Conservation (phyloP, 2,329 filamentous ascomycete genomes). For the Onygenales sp. region DNA sequence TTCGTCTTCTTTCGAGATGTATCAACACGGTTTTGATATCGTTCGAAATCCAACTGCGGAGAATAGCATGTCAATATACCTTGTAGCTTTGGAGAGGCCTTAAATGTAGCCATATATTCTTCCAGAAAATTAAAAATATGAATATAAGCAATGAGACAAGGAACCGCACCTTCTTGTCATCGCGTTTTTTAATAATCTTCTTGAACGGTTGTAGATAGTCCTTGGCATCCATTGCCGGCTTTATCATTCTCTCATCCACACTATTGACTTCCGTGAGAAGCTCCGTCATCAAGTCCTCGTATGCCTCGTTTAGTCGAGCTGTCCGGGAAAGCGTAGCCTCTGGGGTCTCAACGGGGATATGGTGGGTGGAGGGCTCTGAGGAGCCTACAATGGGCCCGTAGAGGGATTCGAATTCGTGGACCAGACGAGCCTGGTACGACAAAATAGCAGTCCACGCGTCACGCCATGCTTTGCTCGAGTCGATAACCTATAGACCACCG, state of each 20-base stretch:
- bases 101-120: too few species aligned
- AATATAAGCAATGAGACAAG: background rate
- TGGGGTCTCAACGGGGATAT: conserved; percentile 52
- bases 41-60: conserved; percentile 63
- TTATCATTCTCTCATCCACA: conserved; percentile 62
- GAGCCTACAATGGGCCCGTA: conserved; percentile 69
- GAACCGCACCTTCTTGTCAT: conserved; percentile 57
- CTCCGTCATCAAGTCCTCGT: conserved; percentile 61
- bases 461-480: conserved; percentile 65
- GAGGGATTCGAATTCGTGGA: conserved; percentile 59
- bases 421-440: conserved; percentile 56
- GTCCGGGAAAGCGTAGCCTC: conserved; percentile 55
- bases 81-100: background rate
- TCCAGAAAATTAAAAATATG: background rate
- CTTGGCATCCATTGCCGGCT: conserved; percentile 60
- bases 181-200: conserved; percentile 76
- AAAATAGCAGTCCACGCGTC: conserved; percentile 69
- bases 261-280: conserved; percentile 60
- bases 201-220: conserved; percentile 61
- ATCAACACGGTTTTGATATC: conserved; percentile 62
- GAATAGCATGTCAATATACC: background rate
- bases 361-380: conserved; percentile 46
- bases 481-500: conserved; percentile 51
- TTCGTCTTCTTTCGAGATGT: conserved; percentile 60
- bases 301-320: conserved; percentile 55